Evolutionary conservation across 495 filamentous ascomycete genomes (phyloP).

Genomic region (Aspergillus avenaceus): DNA sequence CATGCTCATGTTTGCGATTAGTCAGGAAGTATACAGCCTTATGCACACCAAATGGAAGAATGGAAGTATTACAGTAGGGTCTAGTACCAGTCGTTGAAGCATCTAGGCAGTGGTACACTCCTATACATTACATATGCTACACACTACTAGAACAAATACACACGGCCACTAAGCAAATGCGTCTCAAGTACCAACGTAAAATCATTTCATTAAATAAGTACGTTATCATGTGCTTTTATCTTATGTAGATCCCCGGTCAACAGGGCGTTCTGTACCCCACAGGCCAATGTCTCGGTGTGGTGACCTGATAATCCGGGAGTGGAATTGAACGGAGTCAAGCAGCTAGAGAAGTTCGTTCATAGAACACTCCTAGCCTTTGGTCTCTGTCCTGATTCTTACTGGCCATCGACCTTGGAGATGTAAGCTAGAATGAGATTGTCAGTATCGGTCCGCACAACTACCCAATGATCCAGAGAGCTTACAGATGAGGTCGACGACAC

Average conservation of each 20-base stretch:
- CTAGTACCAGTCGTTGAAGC: no score
- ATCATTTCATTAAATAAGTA: constrained; percentile 30
- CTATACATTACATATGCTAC: no score
- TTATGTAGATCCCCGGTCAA: constrained; percentile 2
- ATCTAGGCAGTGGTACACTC: no score
- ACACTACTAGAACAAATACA: no score
- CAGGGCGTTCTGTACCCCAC: constrained; percentile 1
- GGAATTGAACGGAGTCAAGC: constrained; percentile 2
- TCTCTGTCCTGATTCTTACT: constrained; percentile 42
- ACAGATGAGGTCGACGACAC: constrained; percentile 91
- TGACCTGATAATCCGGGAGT: not conserved
- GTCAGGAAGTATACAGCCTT: no score
- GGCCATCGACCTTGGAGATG: constrained; percentile 80
- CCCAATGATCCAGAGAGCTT: constrained; percentile 18
- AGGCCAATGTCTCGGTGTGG: not conserved
- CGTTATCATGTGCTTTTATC: constrained; percentile 23
- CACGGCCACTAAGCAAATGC: no score
- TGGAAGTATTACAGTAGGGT: no score
- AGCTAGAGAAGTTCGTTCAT: constrained; percentile 19
- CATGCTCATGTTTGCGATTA: not conserved
- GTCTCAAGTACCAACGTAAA: constrained; percentile 14
- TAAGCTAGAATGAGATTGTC: constrained; percentile 51
- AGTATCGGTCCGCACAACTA: constrained; percentile 4
- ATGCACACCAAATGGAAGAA: no score
- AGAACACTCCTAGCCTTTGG: constrained; percentile 33